Evolutionary conservation across 2,329 filamentous ascomycete genomes (phyloP).

Genomic region (Coleophoma eucalyptorum): DNA sequence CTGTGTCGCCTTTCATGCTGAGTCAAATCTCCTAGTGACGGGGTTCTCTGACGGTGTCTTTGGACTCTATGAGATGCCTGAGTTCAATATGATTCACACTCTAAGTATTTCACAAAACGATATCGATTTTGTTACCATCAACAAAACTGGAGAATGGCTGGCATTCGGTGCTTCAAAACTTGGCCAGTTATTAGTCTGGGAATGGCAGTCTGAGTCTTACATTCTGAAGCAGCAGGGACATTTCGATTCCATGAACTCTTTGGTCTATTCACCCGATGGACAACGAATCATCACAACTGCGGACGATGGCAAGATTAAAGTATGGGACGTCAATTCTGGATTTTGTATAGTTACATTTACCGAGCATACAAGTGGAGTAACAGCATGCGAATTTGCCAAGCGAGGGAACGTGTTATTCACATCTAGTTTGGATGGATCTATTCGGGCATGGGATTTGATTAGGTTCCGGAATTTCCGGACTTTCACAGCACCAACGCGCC

Average conservation of each 20-base stretch:
- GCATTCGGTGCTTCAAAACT: constrained; percentile 95
- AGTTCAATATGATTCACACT: constrained; percentile 93
- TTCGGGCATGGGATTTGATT: constrained; percentile 94
- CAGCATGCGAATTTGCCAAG: constrained; percentile 91
- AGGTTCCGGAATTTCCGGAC: constrained; percentile 96
- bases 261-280: constrained; percentile 91
- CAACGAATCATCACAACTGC: constrained; percentile 89
- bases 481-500: constrained; percentile 86
- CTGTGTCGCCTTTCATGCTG: constrained; percentile 85
- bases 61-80: constrained; percentile 90
- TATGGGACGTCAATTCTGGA: constrained; percentile 94
- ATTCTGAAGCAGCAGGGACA: constrained; percentile 98
- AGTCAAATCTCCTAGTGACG: constrained; percentile 87
- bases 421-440: constrained; percentile 87
- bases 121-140: constrained; percentile 92
- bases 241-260: constrained; percentile 90
- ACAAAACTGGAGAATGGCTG: constrained; percentile 92
- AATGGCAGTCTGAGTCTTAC: constrained; percentile 99
- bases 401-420: constrained; percentile 96
- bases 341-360: constrained; percentile 99
- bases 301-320: constrained; percentile 97
- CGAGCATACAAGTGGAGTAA: constrained; percentile 92
- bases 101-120: constrained; percentile 92
- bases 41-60: constrained; percentile 96
- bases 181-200: constrained; percentile 96